Conservation (phyloP, 1,139 yeast genomes). For the Magnusiomyces suaveolens region DNA sequence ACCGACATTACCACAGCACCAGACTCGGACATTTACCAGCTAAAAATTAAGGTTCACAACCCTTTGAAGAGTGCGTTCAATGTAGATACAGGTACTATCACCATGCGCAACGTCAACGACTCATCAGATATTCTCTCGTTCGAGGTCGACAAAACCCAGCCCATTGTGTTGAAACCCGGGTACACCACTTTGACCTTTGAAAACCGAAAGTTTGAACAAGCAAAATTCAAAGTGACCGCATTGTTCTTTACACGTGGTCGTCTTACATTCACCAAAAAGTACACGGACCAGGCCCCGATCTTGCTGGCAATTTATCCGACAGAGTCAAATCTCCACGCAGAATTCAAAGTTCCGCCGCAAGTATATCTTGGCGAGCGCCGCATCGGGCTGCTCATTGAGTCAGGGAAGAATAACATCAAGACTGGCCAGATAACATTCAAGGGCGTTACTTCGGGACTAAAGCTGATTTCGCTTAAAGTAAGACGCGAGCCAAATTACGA, state of each 20-base stretch:
- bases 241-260: constrained; percentile 21
- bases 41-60: constrained; percentile 12
- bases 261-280: constrained; percentile 22
- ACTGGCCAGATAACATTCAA: constrained; percentile 15
- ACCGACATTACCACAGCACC: constrained; percentile 7
- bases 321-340: constrained; percentile 20
- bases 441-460: constrained; percentile 16
- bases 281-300: constrained; percentile 15
- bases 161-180: constrained; percentile 6
- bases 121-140: constrained; percentile 11
- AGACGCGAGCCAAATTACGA: constrained; percentile 6
- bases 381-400: constrained; percentile 17
- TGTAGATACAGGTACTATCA: constrained; percentile 12
- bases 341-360: constrained; percentile 16
- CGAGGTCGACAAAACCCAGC: constrained; percentile 7
- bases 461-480: constrained; percentile 14
- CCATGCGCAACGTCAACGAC: constrained; percentile 13
- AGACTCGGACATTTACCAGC: constrained; percentile 9
- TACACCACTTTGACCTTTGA: constrained; percentile 17
- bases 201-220: constrained; percentile 22
- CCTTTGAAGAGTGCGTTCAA: constrained; percentile 12
- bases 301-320: constrained; percentile 20
- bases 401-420: constrained; percentile 14
- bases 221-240: constrained; percentile 22
- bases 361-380: constrained; percentile 19